phyloP scores from a whole-genome alignment of 495 filamentous ascomycete species.

The Xylaria longipes region DNA sequence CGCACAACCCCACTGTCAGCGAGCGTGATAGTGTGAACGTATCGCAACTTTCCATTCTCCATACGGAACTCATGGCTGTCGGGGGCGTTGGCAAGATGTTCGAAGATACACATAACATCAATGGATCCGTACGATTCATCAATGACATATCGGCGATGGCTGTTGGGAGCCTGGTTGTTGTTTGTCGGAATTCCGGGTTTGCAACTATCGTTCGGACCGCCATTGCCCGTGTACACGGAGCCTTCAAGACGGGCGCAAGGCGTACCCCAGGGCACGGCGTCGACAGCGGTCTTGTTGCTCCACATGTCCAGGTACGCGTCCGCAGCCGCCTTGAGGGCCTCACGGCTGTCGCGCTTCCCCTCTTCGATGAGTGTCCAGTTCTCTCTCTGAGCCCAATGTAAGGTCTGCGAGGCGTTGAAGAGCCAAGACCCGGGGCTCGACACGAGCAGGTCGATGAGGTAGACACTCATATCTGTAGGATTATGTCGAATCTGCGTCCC shows the following conservation, averaged over 20 bases:
- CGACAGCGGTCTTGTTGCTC: conserved; percentile 40
- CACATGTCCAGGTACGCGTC: conserved; percentile 54
- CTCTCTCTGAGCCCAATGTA: conserved; percentile 44
- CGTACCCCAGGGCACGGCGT: conserved; percentile 49
- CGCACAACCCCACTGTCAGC: conserved; percentile 52
- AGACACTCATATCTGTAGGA: conserved; percentile 33
- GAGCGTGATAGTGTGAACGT: conserved; percentile 52
- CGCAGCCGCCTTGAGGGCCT: conserved; percentile 41
- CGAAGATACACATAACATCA: conserved; percentile 49
- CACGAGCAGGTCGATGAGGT: conserved; percentile 47
- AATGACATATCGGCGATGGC: conserved; percentile 48
- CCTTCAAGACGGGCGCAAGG: conserved; percentile 50
- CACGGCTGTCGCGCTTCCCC: conserved; percentile 36
- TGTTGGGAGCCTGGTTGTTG: conserved; percentile 47
- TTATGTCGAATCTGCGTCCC: conserved; percentile 51
- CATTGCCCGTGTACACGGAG: conserved; percentile 46
- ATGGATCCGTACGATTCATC: conserved; percentile 46
- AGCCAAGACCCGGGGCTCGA: conserved; percentile 50
- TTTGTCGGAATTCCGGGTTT: conserved; percentile 48
- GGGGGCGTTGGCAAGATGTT: conserved; percentile 48
- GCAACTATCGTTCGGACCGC: conserved; percentile 45
- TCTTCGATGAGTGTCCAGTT: conserved; percentile 47
- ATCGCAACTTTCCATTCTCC: conserved; percentile 50
- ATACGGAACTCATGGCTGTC: conserved; percentile 53
- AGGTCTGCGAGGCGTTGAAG: conserved; percentile 49